phyloP scores from a whole-genome alignment of 1,284 basidiomycete genomes.

The Cutaneotrichosporon mucoides region DNA sequence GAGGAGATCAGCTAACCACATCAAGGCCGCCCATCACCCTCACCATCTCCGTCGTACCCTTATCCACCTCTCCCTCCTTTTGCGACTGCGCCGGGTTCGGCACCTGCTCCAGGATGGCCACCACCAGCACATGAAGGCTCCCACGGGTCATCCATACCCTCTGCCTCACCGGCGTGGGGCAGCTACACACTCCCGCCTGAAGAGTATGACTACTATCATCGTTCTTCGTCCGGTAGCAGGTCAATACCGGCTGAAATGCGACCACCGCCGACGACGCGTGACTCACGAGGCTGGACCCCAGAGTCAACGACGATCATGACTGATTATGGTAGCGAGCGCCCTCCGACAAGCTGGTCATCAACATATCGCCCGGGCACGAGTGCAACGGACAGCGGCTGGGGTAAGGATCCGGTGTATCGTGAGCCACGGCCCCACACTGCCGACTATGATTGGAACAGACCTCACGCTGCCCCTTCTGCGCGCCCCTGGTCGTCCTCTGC shows the following conservation, averaged over 20 bases:
- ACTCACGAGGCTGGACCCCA: conserved; percentile 8
- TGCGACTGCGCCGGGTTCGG: neutral
- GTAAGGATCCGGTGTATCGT: conserved; percentile 1
- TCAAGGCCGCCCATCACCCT: neutral
- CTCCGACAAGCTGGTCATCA: neutral
- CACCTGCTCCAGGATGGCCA: neutral
- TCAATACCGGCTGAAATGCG: neutral
- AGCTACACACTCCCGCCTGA: neutral
- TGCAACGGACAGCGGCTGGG: conserved; percentile 6
- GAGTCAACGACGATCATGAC: neutral
- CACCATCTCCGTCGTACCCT: conserved; percentile 5
- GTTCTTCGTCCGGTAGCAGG: neutral
- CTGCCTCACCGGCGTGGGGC: neutral
- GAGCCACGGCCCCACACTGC: conserved; percentile 7
- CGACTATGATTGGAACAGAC: conserved; percentile 11
- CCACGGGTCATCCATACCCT: neutral
- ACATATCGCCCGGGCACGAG: conserved; percentile 1
- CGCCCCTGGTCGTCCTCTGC: conserved; percentile 11
- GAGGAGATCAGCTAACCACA: neutral
- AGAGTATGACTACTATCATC: neutral
- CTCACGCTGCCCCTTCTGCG: neutral
- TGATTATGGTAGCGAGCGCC: conserved; percentile 2
- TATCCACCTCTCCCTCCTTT: neutral
- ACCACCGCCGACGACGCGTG: neutral
- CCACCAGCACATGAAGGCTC: neutral